A percentile compares a stretch with the other conserved stretches of the same genome.
phyloP scores from a whole-genome alignment of 495 filamentous ascomycete genomes.

The Achaetomiella virescens region DNA sequence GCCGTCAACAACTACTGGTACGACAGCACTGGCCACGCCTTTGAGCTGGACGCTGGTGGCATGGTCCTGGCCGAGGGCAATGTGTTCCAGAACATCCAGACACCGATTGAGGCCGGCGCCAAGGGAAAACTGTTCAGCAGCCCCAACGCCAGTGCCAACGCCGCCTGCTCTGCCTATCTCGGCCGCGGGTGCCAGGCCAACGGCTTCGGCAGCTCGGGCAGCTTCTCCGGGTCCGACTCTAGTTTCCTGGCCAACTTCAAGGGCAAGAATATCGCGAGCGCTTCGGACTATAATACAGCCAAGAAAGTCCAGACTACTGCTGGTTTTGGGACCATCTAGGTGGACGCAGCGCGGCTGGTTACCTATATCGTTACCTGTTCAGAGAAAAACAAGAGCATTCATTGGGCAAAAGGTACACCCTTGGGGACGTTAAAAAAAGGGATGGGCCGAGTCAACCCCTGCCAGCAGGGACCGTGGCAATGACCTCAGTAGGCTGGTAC shows the following conservation, averaged over 20 bases:
- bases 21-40: slow-evolving; percentile 2
- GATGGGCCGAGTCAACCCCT: no score
- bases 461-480: no score
- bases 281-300: background rate
- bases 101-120: slow-evolving; percentile 2
- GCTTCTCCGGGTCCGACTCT: background rate
- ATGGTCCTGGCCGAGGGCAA: slow-evolving; percentile 6
- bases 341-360: no score
- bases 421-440: no score
- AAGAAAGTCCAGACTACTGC: slow-evolving; percentile 3
- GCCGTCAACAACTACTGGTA: slow-evolving; percentile 10
- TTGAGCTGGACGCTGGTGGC: background rate
- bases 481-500: no score
- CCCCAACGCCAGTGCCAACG: background rate
- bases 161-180: background rate
- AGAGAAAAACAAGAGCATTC: no score
- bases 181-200: slow-evolving; percentile 3
- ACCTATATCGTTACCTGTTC: no score
- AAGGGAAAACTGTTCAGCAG: background rate
- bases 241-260: background rate
- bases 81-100: slow-evolving; percentile 1
- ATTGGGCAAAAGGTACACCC: no score
- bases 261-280: slow-evolving; percentile 2
- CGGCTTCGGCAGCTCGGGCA: slow-evolving; percentile 3
- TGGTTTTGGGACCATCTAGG: background rate